Evolutionary conservation across 129 eudicot genomes (phyloP).

Genomic region (Smallanthus sonchifolius): DNA sequence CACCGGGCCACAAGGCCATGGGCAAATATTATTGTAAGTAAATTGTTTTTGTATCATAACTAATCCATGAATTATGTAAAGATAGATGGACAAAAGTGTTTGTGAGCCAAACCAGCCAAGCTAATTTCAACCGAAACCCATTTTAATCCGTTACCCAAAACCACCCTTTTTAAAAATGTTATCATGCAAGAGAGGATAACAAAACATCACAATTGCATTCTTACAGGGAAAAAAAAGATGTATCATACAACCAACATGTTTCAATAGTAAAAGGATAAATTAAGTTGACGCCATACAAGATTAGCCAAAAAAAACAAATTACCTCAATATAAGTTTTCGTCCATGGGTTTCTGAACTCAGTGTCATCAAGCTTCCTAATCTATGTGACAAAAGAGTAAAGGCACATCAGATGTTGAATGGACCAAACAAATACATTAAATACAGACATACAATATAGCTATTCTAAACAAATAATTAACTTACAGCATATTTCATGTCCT

Average conservation of each 20-base stretch:
- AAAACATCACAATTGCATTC: neutral
- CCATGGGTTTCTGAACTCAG: conserved; percentile 97
- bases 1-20: too few species aligned
- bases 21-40: neutral
- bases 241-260: neutral
- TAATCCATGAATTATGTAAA: neutral
- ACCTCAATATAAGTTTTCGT: conserved; percentile 75
- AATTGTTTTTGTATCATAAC: neutral
- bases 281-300: neutral
- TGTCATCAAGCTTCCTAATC: conserved; percentile 95
- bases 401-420: conserved; percentile 10
- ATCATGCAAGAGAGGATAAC: neutral
- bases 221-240: neutral
- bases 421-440: neutral
- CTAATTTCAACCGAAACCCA: neutral
- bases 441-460: neutral
- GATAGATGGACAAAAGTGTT: neutral
- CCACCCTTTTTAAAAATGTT: neutral
- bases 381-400: conserved; percentile 15
- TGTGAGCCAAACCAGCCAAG: neutral
- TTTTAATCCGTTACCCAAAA: neutral
- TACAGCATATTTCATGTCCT: conserved; percentile 99
- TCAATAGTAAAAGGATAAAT: neutral
- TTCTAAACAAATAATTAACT: conserved; percentile 27
- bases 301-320: conserved; percentile 3